Base-by-base conservation (phyloP, 441 rosid species). In the Populus hybrid region DNA sequence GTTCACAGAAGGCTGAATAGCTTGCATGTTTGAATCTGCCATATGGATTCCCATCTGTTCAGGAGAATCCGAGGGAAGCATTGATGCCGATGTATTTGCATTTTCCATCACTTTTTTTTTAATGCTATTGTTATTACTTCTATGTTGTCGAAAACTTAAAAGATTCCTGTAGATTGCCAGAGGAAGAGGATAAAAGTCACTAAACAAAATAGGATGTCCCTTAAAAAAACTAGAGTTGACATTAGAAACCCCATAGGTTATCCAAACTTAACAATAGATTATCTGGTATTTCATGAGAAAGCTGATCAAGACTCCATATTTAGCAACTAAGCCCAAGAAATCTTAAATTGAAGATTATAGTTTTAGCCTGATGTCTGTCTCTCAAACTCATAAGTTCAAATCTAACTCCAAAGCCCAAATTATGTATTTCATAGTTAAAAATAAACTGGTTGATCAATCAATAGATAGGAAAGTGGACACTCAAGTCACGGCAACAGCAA, bases 71-170 rank as follows among this genome's bases (percentile, higher is more conserved):
- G 84, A 70, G 6, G 83, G 64, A 24, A 83, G 84, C 65, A 77
- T 26, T 23, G 89, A 77, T 57, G 82, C 67, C 21, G 84, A 86
- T 84, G 85, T n/a, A 82, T 76, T 85, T 71, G 79, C 73, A 82
- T 76, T 82, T 69, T 87, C 88, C 92, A 91, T 89, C 76, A 57
- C 76, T 75, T 65, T 67, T 80, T 73, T 69, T 42, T 70, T 71
- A 57, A 57, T 20, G 63, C 63, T 57, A 57, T 2, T 57, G 63
- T 57, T 57, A 57, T 9, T 73, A 2, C 18, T 11, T 61, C 73
- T 20, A 64, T 18, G 24, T 20, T 69, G 20, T 18, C 30, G n/a
- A 71, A 63, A 77, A 64, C 63, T 78, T 68, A 34, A 77, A 73
- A 73, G 73, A 72, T 42, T 68, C 81, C 81, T 78, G 81, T 73